Conservation (phyloP, 345 rosid genomes). For the Ailanthus altissimus region DNA sequence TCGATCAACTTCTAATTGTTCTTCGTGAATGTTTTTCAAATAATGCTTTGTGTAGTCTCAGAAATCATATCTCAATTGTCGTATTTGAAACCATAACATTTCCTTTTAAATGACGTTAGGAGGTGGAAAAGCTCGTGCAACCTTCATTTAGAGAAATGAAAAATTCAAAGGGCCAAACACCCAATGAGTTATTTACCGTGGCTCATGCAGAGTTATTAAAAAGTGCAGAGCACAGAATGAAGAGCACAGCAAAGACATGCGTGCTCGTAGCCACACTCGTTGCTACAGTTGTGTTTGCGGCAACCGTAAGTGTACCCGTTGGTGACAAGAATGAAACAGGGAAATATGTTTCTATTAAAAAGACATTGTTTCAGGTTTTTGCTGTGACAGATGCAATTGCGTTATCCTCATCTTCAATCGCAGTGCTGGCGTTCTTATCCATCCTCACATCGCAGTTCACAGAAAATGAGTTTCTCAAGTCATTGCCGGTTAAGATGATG, state of each 20-base stretch:
- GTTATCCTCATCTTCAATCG: not conserved
- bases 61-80: too few relatives aligned
- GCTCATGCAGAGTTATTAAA: conserved; percentile 1
- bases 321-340: not conserved
- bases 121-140: conserved; percentile 22
- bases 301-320: conserved; percentile 8
- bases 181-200: not conserved
- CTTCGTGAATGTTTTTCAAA: too few relatives aligned
- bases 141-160: not conserved
- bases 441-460: not conserved
- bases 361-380: not conserved
- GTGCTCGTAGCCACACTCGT: conserved; percentile 26
- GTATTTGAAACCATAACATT: too few relatives aligned
- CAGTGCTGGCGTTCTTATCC: not conserved
- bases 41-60: too few relatives aligned
- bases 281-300: not conserved
- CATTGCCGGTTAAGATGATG: not conserved
- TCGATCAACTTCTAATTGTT: too few relatives aligned
- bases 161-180: not conserved
- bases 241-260: conserved; percentile 3
- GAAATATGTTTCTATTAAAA: not conserved
- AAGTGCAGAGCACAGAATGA: conserved; percentile 21
- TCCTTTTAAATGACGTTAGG: conserved; percentile 16
- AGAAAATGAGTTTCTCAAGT: not conserved
- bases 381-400: not conserved